These are phyloP conservation scores for Alternaria consortialis DNA, from an alignment of 2,329 filamentous ascomycete species.

Conservation along the genomic window DNA sequence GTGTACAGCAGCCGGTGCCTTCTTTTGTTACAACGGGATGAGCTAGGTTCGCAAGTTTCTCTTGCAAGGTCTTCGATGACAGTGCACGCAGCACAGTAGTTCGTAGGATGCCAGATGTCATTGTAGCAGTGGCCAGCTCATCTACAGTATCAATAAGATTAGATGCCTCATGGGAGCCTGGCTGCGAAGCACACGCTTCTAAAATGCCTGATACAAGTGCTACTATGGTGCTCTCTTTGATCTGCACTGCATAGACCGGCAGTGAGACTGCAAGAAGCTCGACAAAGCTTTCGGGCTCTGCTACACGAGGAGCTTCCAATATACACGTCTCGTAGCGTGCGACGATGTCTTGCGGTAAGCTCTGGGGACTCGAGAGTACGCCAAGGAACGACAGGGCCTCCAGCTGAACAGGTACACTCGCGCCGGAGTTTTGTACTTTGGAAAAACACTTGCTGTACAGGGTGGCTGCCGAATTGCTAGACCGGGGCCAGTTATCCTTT, in stretches of 20 bases:
- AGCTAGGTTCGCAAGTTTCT: conserved; percentile 31
- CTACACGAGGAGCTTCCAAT: conserved; percentile 10
- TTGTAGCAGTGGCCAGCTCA: conserved; percentile 24
- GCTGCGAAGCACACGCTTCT: conserved; percentile 18
- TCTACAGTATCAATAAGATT: conserved; percentile 27
- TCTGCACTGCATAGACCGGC: conserved; percentile 37
- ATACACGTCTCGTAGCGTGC: conserved; percentile 35
- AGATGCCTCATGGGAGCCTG: conserved; percentile 13
- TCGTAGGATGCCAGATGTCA: conserved; percentile 25
- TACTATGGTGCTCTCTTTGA: conserved; percentile 26
- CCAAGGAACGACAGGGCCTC: conserved; percentile 44
- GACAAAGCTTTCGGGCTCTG: conserved; percentile 20
- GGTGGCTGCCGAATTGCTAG: conserved; percentile 23
- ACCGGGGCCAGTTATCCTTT: conserved; percentile 35
- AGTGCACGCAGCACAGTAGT: conserved; percentile 34
- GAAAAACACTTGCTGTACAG: conserved; percentile 39
- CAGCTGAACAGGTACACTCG: conserved; percentile 36
- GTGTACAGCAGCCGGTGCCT: conserved; percentile 23
- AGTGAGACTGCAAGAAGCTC: conserved; percentile 37
- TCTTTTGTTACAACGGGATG: background rate
- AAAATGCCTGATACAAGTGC: conserved; percentile 28
- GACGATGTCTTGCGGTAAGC: conserved; percentile 30
- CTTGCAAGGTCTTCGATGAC: conserved; percentile 37
- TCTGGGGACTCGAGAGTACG: conserved; percentile 30
- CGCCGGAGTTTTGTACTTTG: conserved; percentile 35